Evolutionary conservation across 805 yeast species (phyloP).

Genomic region (Myxozyma vanderwaltii): DNA sequence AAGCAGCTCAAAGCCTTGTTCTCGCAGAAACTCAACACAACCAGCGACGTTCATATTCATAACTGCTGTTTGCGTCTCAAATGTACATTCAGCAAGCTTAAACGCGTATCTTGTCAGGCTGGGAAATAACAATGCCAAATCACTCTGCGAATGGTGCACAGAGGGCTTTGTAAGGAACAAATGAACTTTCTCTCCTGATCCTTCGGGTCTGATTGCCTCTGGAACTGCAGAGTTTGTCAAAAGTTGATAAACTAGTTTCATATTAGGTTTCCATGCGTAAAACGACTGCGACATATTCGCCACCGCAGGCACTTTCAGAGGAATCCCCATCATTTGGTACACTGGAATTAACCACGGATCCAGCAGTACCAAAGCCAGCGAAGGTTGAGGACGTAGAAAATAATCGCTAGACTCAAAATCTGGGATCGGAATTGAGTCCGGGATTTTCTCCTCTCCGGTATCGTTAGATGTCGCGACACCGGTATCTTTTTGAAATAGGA

Average conservation of each 20-base stretch:
- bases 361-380: slow-evolving; percentile 22
- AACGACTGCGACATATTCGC: slow-evolving; percentile 34
- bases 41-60: slow-evolving; percentile 33
- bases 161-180: slow-evolving; percentile 29
- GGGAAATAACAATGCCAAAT: slow-evolving; percentile 35
- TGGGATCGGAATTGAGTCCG: not conserved
- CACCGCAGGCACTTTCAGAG: slow-evolving; percentile 25
- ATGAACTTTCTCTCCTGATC: slow-evolving; percentile 8
- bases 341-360: slow-evolving; percentile 36
- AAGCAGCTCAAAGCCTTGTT: slow-evolving; percentile 12
- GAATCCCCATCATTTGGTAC: slow-evolving; percentile 26
- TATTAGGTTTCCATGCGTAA: slow-evolving; percentile 27
- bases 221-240: slow-evolving; percentile 25
- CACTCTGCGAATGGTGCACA: slow-evolving; percentile 36
- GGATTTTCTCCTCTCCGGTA: slow-evolving; percentile 22
- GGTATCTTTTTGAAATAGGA: slow-evolving; percentile 10
- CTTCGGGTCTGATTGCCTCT: not conserved
- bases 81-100: slow-evolving; percentile 29
- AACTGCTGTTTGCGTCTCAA: slow-evolving; percentile 30
- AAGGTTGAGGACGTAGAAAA: slow-evolving; percentile 19
- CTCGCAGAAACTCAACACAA: slow-evolving; percentile 27
- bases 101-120: slow-evolving; percentile 22
- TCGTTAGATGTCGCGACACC: slow-evolving; percentile 4
- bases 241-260: slow-evolving; percentile 26
- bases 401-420: slow-evolving; percentile 14